Base-by-base conservation (phyloP, 2,329 filamentous ascomycete genomes). In the Calonectria hongkongensis region DNA sequence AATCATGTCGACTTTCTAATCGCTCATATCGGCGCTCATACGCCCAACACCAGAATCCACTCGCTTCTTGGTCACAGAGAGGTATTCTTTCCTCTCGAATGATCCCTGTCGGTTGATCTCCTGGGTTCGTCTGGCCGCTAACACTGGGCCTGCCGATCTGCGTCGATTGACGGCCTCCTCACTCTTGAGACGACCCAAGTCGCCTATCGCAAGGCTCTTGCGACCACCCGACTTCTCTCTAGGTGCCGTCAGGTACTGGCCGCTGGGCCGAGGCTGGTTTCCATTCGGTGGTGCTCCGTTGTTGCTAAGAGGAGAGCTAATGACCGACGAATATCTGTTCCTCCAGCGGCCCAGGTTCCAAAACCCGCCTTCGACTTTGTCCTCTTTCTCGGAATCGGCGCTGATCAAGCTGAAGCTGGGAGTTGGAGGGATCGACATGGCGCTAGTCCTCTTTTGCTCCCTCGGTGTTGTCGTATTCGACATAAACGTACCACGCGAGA, bases 291-390 rank as follows among this genome's bases (percentile, higher is more conserved):
- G 67, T 54, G 66, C 50, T 73, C 73, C 73, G 39, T 56, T 74
- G 16, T 73, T 64, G 27, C 77, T 73, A 10, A 74, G 75, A 3
- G 79, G 76, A 7, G 81, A 51, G 30, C 72, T 79, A 16, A 78
- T 75, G 41, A 73, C 80, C 1, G 75, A 78, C 16, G 80, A 79
- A 66, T 82, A 78, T 67, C 78, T 76, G 6, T 85, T 84, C 64
- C 85, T 86, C 90, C 89, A 92, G 27, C 88, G 85, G 43, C 86
- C 87, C 25, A 90, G 79, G 72, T 89, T 91, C 90, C 90, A 92
- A 79, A 92, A 92, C 12, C 87, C 28, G 75, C 83, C 81, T 9
- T 86, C 83, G 2, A 84, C 85, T 4, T 86, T 86, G 4, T 87
- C 85, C 30, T 85, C 83, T 7, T 84, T 82, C 12, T 85, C 80